Conservation (phyloP, 441 rosid genomes). For the Cnidoscolus chayamansa region DNA sequence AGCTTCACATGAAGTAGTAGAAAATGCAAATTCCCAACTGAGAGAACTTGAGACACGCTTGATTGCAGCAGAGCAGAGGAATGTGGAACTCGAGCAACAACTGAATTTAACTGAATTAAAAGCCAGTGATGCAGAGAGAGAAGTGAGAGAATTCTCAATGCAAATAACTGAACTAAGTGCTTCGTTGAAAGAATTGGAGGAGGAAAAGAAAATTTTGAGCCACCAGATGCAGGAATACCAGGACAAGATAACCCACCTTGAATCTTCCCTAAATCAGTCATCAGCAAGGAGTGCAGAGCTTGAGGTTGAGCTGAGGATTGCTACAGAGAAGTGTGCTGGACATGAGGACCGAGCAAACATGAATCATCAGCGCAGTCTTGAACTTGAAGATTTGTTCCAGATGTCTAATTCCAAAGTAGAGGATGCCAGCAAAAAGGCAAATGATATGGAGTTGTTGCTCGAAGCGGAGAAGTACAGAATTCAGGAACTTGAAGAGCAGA, state of each 20-base stretch:
- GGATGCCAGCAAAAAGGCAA: slow-evolving; percentile 64
- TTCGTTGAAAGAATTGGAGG: slow-evolving; percentile 51
- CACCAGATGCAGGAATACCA: slow-evolving; percentile 48
- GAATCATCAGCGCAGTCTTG: slow-evolving; percentile 77
- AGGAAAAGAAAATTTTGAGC: slow-evolving; percentile 50
- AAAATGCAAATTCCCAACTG: slow-evolving; percentile 56
- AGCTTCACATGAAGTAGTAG: slow-evolving; percentile 58
- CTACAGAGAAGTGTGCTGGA: slow-evolving; percentile 53
- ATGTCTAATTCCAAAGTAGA: slow-evolving; percentile 72
- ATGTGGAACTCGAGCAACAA: slow-evolving; percentile 72
- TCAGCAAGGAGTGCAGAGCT: slow-evolving; percentile 47
- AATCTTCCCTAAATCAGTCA: slow-evolving; percentile 53
- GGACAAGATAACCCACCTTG: slow-evolving; percentile 52
- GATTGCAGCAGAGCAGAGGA: slow-evolving; percentile 65
- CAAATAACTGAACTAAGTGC: slow-evolving; percentile 55
- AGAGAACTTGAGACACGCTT: slow-evolving; percentile 64
- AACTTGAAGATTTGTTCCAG: slow-evolving; percentile 81
- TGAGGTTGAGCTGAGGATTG: slow-evolving; percentile 53
- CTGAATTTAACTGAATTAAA: slow-evolving; percentile 51
- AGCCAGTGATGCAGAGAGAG: slow-evolving; percentile 58
- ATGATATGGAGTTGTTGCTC: slow-evolving; percentile 83
- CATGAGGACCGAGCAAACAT: slow-evolving; percentile 73
- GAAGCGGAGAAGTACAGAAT: slow-evolving; percentile 82
- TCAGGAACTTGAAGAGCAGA: slow-evolving; percentile 90
- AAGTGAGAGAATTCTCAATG: slow-evolving; percentile 53